phyloP scores from a whole-genome alignment of 2,329 filamentous ascomycete species.

The Stemphylium lycopersici region DNA sequence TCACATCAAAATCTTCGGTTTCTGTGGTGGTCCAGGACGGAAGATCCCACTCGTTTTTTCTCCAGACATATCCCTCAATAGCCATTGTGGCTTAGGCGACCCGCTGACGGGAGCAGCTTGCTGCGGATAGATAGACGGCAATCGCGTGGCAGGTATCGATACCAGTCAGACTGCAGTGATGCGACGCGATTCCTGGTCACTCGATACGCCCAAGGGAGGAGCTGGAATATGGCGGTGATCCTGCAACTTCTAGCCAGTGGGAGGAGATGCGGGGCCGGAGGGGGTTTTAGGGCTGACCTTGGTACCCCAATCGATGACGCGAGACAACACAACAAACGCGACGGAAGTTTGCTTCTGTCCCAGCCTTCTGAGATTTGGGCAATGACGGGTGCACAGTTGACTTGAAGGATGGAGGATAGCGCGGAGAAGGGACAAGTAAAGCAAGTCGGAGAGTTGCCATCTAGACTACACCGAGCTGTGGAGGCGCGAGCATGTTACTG shows the following conservation, averaged over 20 bases:
- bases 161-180: conserved; percentile 9
- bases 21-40: neutral
- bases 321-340: conserved; percentile 10
- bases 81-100: conserved; percentile 25
- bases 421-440: conserved; percentile 5
- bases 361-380: no score
- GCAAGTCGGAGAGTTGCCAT: conserved; percentile 9
- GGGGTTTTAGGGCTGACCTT: conserved; percentile 27
- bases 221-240: conserved; percentile 26
- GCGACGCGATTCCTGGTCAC: conserved; percentile 14
- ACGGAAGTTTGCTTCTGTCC: neutral
- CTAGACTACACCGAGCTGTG: conserved; percentile 13
- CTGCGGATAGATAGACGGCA: conserved; percentile 10
- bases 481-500: conserved; percentile 28
- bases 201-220: conserved; percentile 14
- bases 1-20: neutral
- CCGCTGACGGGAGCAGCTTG: conserved; percentile 26
- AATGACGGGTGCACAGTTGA: neutral
- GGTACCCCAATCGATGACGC: conserved; percentile 29
- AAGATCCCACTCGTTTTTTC: conserved; percentile 4
- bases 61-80: conserved; percentile 10
- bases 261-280: conserved; percentile 40
- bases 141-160: conserved; percentile 22
- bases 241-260: conserved; percentile 24
- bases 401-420: neutral